A percentile compares a stretch with the other conserved stretches of the same genome.
phyloP scores from a whole-genome alignment of 345 rosid genomes.

The Hirschfeldia incana region DNA sequence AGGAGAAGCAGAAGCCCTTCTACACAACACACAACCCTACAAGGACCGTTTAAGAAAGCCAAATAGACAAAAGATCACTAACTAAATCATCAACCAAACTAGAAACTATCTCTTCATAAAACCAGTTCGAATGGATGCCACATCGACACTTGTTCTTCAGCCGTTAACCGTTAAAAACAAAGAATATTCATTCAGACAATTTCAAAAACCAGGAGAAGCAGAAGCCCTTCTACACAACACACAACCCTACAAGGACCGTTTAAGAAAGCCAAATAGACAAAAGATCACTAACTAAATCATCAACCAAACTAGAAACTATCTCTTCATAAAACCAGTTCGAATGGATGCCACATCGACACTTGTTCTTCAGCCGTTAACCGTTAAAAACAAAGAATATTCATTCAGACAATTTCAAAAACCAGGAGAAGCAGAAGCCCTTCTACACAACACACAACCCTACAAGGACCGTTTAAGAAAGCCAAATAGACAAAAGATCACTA shows the following conservation, averaged over 20 bases:
- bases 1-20: slow-evolving; percentile 16
- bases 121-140: neutral
- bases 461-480: slow-evolving; percentile 15
- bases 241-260: slow-evolving; percentile 4
- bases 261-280: slow-evolving; percentile 18
- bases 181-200: neutral
- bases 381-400: neutral
- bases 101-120: slow-evolving; percentile 43
- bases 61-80: slow-evolving; percentile 43
- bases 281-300: slow-evolving; percentile 63
- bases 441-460: neutral
- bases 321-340: slow-evolving; percentile 9
- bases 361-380: neutral
- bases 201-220: slow-evolving; percentile 7
- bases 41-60: slow-evolving; percentile 15
- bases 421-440: slow-evolving; percentile 17
- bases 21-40: neutral
- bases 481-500: slow-evolving; percentile 43
- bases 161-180: neutral
- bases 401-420: neutral
- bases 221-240: slow-evolving; percentile 11
- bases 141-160: neutral
- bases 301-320: slow-evolving; percentile 57
- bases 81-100: slow-evolving; percentile 67
- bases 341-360: neutral